Conservation (phyloP, 1,284 basidiomycete species). For the Cryptococcus hybrid region DNA sequence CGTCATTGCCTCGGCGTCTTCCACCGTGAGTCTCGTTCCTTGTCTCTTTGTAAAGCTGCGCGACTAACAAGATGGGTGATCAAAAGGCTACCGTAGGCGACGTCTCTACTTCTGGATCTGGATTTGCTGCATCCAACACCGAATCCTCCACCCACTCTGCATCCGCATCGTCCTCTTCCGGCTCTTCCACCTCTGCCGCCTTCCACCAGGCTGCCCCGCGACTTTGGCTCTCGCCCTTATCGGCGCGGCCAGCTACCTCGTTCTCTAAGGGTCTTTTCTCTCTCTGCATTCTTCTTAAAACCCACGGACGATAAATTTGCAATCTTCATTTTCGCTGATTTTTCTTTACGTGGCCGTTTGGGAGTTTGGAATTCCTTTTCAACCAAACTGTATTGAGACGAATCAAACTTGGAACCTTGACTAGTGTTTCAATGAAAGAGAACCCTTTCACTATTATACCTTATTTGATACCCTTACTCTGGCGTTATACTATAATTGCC, state of each 20-base stretch:
- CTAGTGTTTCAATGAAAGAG: no score
- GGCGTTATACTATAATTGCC: not conserved
- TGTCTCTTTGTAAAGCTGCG: no score
- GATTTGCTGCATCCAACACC: not conserved
- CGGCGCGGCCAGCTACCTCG: constrained; percentile 24
- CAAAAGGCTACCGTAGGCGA: no score
- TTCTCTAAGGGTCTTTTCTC: constrained; percentile 14
- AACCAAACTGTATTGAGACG: not conserved
- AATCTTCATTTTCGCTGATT: constrained; percentile 1
- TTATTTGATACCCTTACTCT: no score
- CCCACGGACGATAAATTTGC: not conserved
- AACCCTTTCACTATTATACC: no score
- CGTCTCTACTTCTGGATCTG: not conserved
- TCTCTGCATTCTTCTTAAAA: not conserved
- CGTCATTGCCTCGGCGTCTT: not conserved
- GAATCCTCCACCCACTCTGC: constrained; percentile 1
- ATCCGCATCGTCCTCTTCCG: constrained; percentile 9
- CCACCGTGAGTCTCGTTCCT: not conserved
- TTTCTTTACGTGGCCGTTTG: not conserved
- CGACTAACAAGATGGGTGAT: no score
- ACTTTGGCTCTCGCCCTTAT: constrained; percentile 21
- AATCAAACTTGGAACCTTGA: not conserved
- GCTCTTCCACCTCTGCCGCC: constrained; percentile 11
- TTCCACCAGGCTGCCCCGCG: constrained; percentile 15
- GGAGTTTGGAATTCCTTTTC: not conserved